These are phyloP conservation scores for Boletus edulis DNA, from an alignment of 768 basidiomycete genomes.

Conservation along the genomic window DNA sequence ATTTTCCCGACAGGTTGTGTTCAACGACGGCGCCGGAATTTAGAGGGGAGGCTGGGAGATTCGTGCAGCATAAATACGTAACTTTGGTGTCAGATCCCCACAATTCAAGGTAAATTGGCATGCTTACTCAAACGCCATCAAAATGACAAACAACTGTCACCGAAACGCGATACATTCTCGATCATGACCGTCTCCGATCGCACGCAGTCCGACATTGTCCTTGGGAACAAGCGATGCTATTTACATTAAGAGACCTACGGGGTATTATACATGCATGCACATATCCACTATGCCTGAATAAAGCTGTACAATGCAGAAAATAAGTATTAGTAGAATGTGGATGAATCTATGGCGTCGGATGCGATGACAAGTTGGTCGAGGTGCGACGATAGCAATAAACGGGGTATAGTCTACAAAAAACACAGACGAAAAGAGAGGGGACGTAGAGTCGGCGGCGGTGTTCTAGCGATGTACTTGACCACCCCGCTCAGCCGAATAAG, in stretches of 20 bases:
- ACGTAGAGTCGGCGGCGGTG: not conserved
- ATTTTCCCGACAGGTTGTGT: slow-evolving; percentile 2
- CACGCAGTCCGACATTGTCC: not conserved
- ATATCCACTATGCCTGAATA: slow-evolving; percentile 37
- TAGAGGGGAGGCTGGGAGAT: slow-evolving; percentile 7
- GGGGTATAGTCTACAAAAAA: slow-evolving; percentile 33
- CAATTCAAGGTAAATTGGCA: slow-evolving; percentile 27
- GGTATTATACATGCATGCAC: slow-evolving; percentile 39
- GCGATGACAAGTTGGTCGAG: slow-evolving; percentile 15
- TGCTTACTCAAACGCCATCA: slow-evolving; percentile 32
- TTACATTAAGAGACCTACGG: slow-evolving; percentile 30
- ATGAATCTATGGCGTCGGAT: slow-evolving; percentile 25
- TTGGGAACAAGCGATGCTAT: slow-evolving; percentile 21
- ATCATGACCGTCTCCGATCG: slow-evolving; percentile 11
- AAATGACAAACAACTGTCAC: slow-evolving; percentile 23
- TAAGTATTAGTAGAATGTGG: slow-evolving; percentile 34
- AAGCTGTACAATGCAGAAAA: slow-evolving; percentile 34
- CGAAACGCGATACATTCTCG: slow-evolving; percentile 13
- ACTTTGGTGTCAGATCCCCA: slow-evolving; percentile 25
- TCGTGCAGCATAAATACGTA: slow-evolving; percentile 24
- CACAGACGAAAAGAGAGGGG: not conserved
- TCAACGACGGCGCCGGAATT: slow-evolving; percentile 10
- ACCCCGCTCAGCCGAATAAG: slow-evolving; percentile 62
- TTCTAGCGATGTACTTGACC: slow-evolving; percentile 56
- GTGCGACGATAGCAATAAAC: slow-evolving; percentile 34